phyloP scores from a whole-genome alignment of 1,284 basidiomycete species.

The Taiwanofungus camphoratus region DNA sequence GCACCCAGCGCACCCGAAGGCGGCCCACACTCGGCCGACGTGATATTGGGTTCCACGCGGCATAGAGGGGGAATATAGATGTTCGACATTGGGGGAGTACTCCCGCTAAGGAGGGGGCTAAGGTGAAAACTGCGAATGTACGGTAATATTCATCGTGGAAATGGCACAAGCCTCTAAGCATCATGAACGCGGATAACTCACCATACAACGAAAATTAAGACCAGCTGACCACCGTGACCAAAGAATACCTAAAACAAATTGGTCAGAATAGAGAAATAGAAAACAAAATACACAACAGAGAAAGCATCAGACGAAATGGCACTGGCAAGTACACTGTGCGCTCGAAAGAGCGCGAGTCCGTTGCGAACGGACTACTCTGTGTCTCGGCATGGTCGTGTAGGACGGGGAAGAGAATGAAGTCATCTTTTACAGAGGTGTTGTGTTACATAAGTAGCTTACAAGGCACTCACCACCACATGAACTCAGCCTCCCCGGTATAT shows the following conservation, averaged over 20 bases:
- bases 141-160: slow-evolving; percentile 51
- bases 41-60: slow-evolving; percentile 61
- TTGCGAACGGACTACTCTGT: slow-evolving; percentile 71
- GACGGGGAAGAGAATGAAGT: slow-evolving; percentile 83
- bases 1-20: slow-evolving; percentile 55
- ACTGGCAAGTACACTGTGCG: slow-evolving; percentile 78
- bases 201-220: slow-evolving; percentile 1
- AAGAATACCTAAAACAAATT: background rate
- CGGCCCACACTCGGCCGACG: slow-evolving; percentile 53
- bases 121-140: slow-evolving; percentile 78
- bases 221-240: no score
- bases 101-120: slow-evolving; percentile 50
- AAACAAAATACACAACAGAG: slow-evolving; percentile 5
- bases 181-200: background rate
- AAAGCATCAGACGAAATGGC: slow-evolving; percentile 67
- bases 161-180: slow-evolving; percentile 11
- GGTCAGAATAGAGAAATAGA: background rate
- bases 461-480: no score
- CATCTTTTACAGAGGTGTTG: slow-evolving; percentile 40
- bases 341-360: slow-evolving; percentile 53
- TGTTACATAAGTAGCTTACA: no score
- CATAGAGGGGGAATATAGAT: slow-evolving; percentile 50
- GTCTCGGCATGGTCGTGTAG: slow-evolving; percentile 73
- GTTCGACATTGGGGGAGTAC: slow-evolving; percentile 66
- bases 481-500: no score